Conservation (phyloP, 148 eudicot species). For the Vaccinium darrowii region DNA sequence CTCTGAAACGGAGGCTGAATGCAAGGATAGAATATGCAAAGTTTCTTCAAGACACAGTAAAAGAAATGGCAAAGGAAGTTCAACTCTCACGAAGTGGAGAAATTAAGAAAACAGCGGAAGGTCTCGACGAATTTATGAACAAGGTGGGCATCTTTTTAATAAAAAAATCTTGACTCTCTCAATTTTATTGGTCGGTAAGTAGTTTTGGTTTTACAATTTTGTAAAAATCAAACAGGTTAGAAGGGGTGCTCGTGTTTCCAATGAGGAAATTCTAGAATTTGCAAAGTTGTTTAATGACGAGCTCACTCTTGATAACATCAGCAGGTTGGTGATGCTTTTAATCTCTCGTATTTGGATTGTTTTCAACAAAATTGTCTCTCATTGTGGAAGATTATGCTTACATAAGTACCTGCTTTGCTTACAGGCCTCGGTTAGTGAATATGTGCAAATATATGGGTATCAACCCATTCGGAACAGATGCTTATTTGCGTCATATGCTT, state of each 20-base stretch:
- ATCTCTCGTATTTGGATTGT: background rate
- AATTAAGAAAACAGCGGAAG: slow-evolving; percentile 82
- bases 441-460: slow-evolving; percentile 91
- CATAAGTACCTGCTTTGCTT: background rate
- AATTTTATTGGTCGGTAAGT: background rate
- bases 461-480: slow-evolving; percentile 70
- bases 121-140: slow-evolving; percentile 82
- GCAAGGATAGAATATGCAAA: slow-evolving; percentile 96
- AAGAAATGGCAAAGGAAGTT: slow-evolving; percentile 94
- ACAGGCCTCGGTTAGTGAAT: slow-evolving; percentile 73
- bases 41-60: slow-evolving; percentile 91
- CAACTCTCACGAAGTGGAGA: slow-evolving; percentile 85
- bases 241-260: slow-evolving; percentile 58
- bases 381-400: slow-evolving; percentile 1
- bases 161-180: slow-evolving; percentile 10
- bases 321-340: slow-evolving; percentile 43
- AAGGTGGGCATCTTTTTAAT: slow-evolving; percentile 39
- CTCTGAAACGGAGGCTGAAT: slow-evolving; percentile 64
- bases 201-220: slow-evolving; percentile 14
- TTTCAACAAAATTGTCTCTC: background rate
- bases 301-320: slow-evolving; percentile 76
- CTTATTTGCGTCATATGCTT: slow-evolving; percentile 66
- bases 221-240: slow-evolving; percentile 47
- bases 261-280: slow-evolving; percentile 73
- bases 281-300: slow-evolving; percentile 86